phyloP scores from a whole-genome alignment of 2,329 filamentous ascomycete species.

The Geosmithia flava region DNA sequence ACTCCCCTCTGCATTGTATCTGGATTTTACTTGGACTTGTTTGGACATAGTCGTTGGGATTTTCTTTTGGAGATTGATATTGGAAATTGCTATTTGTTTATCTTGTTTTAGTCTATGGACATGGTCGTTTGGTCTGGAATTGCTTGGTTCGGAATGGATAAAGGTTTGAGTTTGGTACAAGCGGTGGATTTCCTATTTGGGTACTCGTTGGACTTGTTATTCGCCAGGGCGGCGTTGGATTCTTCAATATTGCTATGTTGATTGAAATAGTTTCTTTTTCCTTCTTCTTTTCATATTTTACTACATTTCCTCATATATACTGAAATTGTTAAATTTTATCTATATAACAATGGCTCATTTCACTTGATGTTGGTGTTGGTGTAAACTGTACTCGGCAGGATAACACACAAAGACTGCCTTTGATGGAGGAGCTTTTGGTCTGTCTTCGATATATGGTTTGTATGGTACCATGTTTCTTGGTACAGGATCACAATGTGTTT shows the following conservation, averaged over 20 bases:
- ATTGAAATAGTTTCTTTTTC: neutral
- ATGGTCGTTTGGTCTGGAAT: neutral
- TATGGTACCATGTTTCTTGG: too few species aligned
- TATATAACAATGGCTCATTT: too few species aligned
- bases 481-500: too few species aligned
- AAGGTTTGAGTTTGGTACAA: neutral
- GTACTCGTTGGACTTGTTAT: neutral
- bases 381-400: too few species aligned
- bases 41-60: neutral
- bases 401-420: too few species aligned
- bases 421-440: too few species aligned
- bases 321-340: neutral
- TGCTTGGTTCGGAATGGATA: neutral
- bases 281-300: too few species aligned
- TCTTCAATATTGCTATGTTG: neutral
- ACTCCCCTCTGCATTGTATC: neutral
- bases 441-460: too few species aligned
- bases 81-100: neutral
- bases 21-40: neutral
- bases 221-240: neutral
- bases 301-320: neutral
- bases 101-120: too few species aligned
- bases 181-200: neutral
- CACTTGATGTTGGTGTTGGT: too few species aligned
- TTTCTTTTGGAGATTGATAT: neutral